These are phyloP conservation scores for Botryotinia calthae DNA, from an alignment of 2,329 filamentous ascomycete genomes.

Conservation along the genomic window DNA sequence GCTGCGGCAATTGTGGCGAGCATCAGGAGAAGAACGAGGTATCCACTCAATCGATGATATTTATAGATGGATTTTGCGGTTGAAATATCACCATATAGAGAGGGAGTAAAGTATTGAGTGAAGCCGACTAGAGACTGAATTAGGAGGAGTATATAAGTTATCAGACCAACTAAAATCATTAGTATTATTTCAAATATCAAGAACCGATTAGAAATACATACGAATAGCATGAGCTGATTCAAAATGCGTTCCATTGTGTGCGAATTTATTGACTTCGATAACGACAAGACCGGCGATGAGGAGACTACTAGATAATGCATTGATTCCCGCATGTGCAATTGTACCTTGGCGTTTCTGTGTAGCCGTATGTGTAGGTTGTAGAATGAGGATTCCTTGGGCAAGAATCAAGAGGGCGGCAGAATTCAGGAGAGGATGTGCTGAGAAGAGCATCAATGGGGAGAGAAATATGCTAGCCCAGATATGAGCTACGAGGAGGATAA, in stretches of 20 bases:
- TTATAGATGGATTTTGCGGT: slow-evolving; percentile 84
- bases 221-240: slow-evolving; percentile 73
- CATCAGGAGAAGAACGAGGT: slow-evolving; percentile 67
- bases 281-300: slow-evolving; percentile 63
- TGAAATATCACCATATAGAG: slow-evolving; percentile 73
- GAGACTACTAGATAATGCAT: slow-evolving; percentile 53
- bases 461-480: slow-evolving; percentile 77
- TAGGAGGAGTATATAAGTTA: slow-evolving; percentile 66
- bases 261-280: slow-evolving; percentile 82
- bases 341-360: slow-evolving; percentile 66
- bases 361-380: slow-evolving; percentile 82
- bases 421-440: slow-evolving; percentile 76
- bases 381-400: slow-evolving; percentile 74
- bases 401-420: slow-evolving; percentile 68
- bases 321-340: slow-evolving; percentile 66
- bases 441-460: slow-evolving; percentile 72
- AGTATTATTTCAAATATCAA: background rate
- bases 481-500: slow-evolving; percentile 69
- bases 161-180: slow-evolving; percentile 53
- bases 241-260: slow-evolving; percentile 67
- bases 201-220: background rate
- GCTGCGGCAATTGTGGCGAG: slow-evolving; percentile 73
- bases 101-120: slow-evolving; percentile 74
- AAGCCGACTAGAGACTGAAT: slow-evolving; percentile 77
- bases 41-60: slow-evolving; percentile 79